A percentile compares a stretch with the other conserved stretches of the same genome.
These are phyloP conservation scores for Talaromyces albobiverticillius DNA, from an alignment of 2,329 filamentous ascomycete genomes.

Conservation along the genomic window DNA sequence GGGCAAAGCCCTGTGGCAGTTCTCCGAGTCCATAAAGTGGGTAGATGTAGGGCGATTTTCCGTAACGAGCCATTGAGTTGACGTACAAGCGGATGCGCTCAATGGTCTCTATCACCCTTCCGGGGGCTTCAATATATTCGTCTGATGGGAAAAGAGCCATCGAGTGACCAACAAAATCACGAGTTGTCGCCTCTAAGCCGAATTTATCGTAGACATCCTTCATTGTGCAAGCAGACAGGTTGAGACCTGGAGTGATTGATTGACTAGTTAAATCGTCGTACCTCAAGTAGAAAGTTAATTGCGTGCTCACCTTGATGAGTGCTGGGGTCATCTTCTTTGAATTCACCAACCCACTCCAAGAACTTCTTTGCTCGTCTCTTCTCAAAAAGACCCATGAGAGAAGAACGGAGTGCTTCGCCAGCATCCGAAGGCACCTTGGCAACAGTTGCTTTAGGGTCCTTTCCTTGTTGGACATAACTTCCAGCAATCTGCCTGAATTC, in stretches of 20 bases:
- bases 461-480: slow-evolving; percentile 91
- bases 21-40: slow-evolving; percentile 96
- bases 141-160: slow-evolving; percentile 96
- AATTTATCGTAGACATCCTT: slow-evolving; percentile 99
- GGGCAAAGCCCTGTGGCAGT: slow-evolving; percentile 95
- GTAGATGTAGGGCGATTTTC: slow-evolving; percentile 99
- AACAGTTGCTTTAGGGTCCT: slow-evolving; percentile 78
- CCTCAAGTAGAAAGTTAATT: background rate
- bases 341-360: slow-evolving; percentile 89
- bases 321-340: slow-evolving; percentile 74
- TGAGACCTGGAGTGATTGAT: slow-evolving; percentile 59
- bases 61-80: slow-evolving; percentile 95
- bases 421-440: slow-evolving; percentile 97
- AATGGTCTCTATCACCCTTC: slow-evolving; percentile 77
- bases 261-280: background rate
- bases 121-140: slow-evolving; percentile 72
- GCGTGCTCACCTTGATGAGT: slow-evolving; percentile 80
- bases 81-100: slow-evolving; percentile 93
- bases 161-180: slow-evolving; percentile 95
- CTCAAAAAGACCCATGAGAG: slow-evolving; percentile 95
- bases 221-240: slow-evolving; percentile 79
- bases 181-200: slow-evolving; percentile 80
- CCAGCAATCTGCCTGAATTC: slow-evolving; percentile 94
- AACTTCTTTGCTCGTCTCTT: slow-evolving; percentile 97
- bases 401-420: slow-evolving; percentile 82